Base-by-base conservation (phyloP, 164 flowering plant species). In the Vitis amurensis region DNA sequence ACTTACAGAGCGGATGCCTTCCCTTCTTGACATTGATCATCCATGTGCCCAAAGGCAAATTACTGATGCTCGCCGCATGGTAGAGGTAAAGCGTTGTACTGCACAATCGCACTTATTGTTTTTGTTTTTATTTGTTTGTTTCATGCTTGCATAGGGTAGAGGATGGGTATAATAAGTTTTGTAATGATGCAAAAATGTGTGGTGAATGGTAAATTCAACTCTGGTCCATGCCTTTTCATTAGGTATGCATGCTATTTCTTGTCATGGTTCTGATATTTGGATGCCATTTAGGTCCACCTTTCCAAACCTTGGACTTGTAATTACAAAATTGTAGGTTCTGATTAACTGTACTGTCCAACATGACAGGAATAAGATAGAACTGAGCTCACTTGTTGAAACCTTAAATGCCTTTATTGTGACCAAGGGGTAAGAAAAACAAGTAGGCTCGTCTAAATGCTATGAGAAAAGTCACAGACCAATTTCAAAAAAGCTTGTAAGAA, bases 1-100 rank as follows among this genome's bases (percentile, higher is more conserved):
- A 76, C 91, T 91, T 56, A 71, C 78, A 2, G 97, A 83, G 59
- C 83, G 86, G 48, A 88, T 96, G 99, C 98, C 99, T 67, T 96
- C 99, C 17, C 94, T 96, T 77, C 97, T 96, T 71, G 93, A 88
- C 27, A 83, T 96, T 73, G 99, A 96, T 76, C 99, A 93, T 78
- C 93, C 98, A 13, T 96, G 98, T 79, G 99, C 98, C 2, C 89
- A 82, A 70, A 85, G 81, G 77, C 90, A 93, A 75, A 93, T 96
- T 78, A 86, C 86, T 11, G 92, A 89, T 63, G 97, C 95, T 61
- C 88, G 95, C n/a, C 77, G 12, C 19, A 69, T 76, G 30, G 82
- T 92, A 61, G 89, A 93, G 97, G 98, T 93, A 79, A 37, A 37
- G 44, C 44, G 2, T 37, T 37, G 44, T 6, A 37, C 44, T 6